Evolutionary conservation across 305 asterid genomes (phyloP).

Genomic region (Fraxinus dipetala): DNA sequence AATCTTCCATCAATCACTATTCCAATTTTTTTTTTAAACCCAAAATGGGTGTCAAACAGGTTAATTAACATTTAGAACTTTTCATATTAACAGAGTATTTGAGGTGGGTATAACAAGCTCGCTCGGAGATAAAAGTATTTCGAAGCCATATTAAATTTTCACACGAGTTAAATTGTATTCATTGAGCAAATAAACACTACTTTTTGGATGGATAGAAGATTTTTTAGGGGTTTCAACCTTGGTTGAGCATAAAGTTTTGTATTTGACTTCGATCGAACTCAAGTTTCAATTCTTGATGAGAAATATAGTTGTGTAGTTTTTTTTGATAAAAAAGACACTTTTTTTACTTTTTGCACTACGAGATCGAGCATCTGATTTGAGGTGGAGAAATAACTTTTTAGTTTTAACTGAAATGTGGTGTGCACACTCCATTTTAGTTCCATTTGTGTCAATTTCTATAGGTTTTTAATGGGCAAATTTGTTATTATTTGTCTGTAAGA

Average conservation of each 20-base stretch:
- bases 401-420: neutral
- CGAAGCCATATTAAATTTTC: neutral
- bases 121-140: neutral
- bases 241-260: neutral
- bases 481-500: neutral
- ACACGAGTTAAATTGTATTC: neutral
- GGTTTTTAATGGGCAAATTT: neutral
- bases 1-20: no score
- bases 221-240: neutral
- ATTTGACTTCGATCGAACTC: neutral
- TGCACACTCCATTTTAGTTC: neutral
- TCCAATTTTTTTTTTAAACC: no score
- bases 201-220: neutral
- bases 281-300: neutral
- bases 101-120: neutral
- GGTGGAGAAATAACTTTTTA: neutral
- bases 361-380: neutral
- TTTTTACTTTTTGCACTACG: neutral
- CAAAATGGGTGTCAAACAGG: no score
- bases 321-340: neutral
- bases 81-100: neutral
- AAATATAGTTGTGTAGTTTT: neutral
- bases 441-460: neutral
- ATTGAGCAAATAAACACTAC: neutral
- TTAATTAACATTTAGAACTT: neutral